phyloP scores from a whole-genome alignment of 108 stramenopile species.

The Cyclotella atomus region DNA sequence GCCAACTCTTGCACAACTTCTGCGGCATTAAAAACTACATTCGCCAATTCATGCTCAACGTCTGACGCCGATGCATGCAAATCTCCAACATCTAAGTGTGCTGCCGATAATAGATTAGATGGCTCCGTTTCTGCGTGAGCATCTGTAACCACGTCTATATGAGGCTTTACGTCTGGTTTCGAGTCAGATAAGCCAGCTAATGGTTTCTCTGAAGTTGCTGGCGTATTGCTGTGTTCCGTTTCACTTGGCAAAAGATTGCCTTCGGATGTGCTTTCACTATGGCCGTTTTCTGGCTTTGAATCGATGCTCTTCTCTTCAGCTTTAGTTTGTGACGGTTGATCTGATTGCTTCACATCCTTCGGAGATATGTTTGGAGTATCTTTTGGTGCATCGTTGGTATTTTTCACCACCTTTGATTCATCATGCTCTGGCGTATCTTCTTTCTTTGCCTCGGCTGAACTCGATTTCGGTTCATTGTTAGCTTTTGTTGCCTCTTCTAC shows the following conservation, averaged over 20 bases:
- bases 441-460: no score
- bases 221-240: neutral
- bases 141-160: neutral
- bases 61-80: neutral
- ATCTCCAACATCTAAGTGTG: neutral
- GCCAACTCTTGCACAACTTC: conserved; percentile 4
- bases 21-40: neutral
- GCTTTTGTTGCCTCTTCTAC: no score
- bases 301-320: no score
- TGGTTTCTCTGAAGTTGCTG: neutral
- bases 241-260: neutral
- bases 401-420: no score
- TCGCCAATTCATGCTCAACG: neutral
- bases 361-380: neutral
- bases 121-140: neutral
- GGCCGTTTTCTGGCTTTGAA: neutral
- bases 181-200: neutral
- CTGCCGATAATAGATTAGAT: neutral
- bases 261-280: neutral
- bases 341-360: neutral
- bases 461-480: no score
- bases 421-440: no score
- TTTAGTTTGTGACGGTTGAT: neutral
- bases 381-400: neutral
- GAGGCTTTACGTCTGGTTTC: neutral